Conservation (phyloP, 805 yeast genomes). For the Yamadazyma akitaensis region DNA sequence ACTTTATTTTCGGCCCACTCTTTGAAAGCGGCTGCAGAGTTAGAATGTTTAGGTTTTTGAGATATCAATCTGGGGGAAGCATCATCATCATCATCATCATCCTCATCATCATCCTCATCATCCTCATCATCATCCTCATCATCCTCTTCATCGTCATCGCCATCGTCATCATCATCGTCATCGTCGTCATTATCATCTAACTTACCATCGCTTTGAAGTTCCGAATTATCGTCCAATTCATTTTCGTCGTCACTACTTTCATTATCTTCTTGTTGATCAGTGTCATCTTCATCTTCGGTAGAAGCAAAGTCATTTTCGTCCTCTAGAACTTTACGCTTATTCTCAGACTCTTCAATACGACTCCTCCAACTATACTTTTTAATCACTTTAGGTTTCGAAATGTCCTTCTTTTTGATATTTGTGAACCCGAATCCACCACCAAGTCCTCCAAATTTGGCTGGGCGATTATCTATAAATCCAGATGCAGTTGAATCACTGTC, state of each 20-base stretch:
- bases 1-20: conserved; percentile 83
- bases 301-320: conserved; percentile 61
- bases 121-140: conserved; percentile 30
- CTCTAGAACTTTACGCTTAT: conserved; percentile 41
- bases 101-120: conserved; percentile 28
- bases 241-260: conserved; percentile 21
- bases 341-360: conserved; percentile 36
- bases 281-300: conserved; percentile 21
- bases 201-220: too few species aligned
- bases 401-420: conserved; percentile 47
- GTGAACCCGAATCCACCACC: conserved; percentile 72
- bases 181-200: conserved; percentile 23
- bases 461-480: conserved; percentile 67
- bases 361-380: conserved; percentile 72
- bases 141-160: conserved; percentile 22
- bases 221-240: too few species aligned
- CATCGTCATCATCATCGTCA: conserved; percentile 23
- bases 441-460: conserved; percentile 53
- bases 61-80: conserved; percentile 32
- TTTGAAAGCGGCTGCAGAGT: conserved; percentile 57
- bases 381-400: conserved; percentile 20
- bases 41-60: conserved; percentile 44
- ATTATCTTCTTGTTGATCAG: conserved; percentile 18
- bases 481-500: conserved; percentile 25
- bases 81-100: conserved; percentile 29